Base-by-base conservation (phyloP, 1,284 basidiomycete genomes). In the Cutaneotrichosporon sp. region DNA sequence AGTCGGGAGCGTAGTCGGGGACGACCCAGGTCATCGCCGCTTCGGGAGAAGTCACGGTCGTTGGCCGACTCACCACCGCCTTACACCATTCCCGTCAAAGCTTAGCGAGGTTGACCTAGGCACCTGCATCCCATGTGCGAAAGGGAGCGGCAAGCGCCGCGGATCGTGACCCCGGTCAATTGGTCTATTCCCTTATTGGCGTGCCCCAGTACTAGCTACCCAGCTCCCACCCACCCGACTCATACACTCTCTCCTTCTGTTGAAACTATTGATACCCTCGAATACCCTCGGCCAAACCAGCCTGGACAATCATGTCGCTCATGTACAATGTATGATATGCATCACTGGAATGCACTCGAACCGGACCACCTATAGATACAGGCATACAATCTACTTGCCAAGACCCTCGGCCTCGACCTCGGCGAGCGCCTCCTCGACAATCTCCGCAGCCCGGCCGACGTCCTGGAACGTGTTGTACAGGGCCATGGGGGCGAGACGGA, bases 401-500 rank as follows among this genome's bases (percentile, higher is more conserved):
- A 56, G 10, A 21, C 55, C 47, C 59, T 61, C 63, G 56, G 42
- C 34, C 49, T 64, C 72, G 62, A 77, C 78, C 26, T 65, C 76
- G 56, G 64, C 67, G 42, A 82, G 65, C 3, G 79, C 79, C 46
- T 85, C 81, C 52, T 92, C 87, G 50, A 95, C 76, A 61, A 85
- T 85, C 59, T 79, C 77, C 13, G 84, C 90, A 2, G 88, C 90
- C 56, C 82, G 78, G 69, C 90, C 86, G 65, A 90, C 89, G 71
- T 97, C 93, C 69, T 84, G 81, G 72, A 87, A 84, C 11, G 88
- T 89, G 76, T 90, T 95, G 80, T 96, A 97, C 73, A 97, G 81
- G 47, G 92, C 89, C 11, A 84, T 84, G 40, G 95, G 92, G 59
- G 91, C 86, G 51, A 97, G 81, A 13, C 95, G 86, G 70, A 97